phyloP scores from a whole-genome alignment of 768 basidiomycete genomes.

The Termitomyces sp. region DNA sequence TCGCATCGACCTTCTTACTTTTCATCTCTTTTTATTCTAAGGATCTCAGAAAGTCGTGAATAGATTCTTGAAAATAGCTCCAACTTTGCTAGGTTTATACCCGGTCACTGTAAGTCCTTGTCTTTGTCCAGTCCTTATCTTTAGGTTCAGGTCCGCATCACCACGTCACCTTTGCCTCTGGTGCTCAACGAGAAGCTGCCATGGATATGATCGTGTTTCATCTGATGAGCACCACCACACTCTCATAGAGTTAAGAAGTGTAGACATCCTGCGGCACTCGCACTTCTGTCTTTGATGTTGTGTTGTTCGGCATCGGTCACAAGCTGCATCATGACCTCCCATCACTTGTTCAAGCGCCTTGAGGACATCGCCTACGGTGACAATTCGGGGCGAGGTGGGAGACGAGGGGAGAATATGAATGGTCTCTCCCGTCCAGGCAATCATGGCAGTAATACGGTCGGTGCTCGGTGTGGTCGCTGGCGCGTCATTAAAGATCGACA shows the following conservation, averaged over 20 bases:
- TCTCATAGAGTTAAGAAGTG: neutral
- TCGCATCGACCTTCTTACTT: neutral
- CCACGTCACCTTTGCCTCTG: neutral
- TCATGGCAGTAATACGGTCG: constrained; percentile 4
- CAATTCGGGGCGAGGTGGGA: neutral
- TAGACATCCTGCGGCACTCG: neutral
- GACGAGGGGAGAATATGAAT: constrained; percentile 2
- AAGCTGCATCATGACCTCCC: neutral
- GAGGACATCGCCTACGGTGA: constrained; percentile 8
- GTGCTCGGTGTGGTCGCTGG: constrained; percentile 6
- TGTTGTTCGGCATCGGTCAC: neutral
- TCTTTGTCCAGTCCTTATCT: too few species aligned
- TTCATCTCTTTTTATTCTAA: neutral
- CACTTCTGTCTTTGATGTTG: neutral
- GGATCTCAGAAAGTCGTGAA: neutral
- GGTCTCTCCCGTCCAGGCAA: neutral
- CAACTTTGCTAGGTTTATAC: neutral
- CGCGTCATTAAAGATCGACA: neutral
- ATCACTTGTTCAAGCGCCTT: neutral
- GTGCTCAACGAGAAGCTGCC: constrained; percentile 7
- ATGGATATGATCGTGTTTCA: constrained; percentile 2
- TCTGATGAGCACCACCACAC: constrained; percentile 3
- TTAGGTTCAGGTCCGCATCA: neutral
- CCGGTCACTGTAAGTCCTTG: neutral
- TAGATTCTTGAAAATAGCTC: neutral